Percentiles rank a stretch among this genome's conserved stretches.
Conservation (phyloP, 2,329 filamentous ascomycete species). For the Cladosporium sp. region DNA sequence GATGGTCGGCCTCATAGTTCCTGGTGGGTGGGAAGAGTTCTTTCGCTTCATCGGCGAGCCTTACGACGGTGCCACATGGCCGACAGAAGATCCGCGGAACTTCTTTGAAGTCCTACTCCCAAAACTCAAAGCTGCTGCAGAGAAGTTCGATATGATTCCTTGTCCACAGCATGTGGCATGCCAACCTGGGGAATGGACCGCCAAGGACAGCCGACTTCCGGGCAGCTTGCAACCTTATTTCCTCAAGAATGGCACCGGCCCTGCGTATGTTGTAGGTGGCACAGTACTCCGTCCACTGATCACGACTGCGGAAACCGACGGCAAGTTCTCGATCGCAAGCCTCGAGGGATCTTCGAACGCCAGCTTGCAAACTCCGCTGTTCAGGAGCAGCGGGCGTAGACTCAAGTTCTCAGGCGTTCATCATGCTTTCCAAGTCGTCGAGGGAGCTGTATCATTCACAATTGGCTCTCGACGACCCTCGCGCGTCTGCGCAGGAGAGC, state of each 20-base stretch:
- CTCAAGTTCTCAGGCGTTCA: constrained; percentile 51
- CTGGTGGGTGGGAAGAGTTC: constrained; percentile 62
- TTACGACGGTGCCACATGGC: constrained; percentile 48
- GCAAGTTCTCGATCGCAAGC: constrained; percentile 55
- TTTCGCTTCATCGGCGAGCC: constrained; percentile 59
- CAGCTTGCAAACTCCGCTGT: constrained; percentile 32
- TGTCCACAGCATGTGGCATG: constrained; percentile 44
- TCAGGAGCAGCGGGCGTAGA: constrained; percentile 33
- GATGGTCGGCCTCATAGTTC: constrained; percentile 55
- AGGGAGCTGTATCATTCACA: constrained; percentile 48
- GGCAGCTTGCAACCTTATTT: constrained; percentile 50
- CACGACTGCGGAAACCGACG: constrained; percentile 48
- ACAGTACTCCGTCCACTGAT: constrained; percentile 52
- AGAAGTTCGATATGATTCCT: constrained; percentile 58
- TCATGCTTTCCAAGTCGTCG: constrained; percentile 54
- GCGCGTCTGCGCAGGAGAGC: constrained; percentile 49
- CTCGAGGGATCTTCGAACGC: constrained; percentile 50
- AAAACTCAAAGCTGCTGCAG: constrained; percentile 57
- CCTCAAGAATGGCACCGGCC: constrained; percentile 52
- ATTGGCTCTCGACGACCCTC: constrained; percentile 40
- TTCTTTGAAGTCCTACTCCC: constrained; percentile 53
- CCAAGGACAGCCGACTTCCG: constrained; percentile 42
- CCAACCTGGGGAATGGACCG: background rate
- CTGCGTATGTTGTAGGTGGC: constrained; percentile 49
- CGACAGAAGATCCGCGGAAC: constrained; percentile 55